Evolutionary conservation across 2,329 filamentous ascomycete species (phyloP).

Genomic region (Paraphoma chrysanthemicola): DNA sequence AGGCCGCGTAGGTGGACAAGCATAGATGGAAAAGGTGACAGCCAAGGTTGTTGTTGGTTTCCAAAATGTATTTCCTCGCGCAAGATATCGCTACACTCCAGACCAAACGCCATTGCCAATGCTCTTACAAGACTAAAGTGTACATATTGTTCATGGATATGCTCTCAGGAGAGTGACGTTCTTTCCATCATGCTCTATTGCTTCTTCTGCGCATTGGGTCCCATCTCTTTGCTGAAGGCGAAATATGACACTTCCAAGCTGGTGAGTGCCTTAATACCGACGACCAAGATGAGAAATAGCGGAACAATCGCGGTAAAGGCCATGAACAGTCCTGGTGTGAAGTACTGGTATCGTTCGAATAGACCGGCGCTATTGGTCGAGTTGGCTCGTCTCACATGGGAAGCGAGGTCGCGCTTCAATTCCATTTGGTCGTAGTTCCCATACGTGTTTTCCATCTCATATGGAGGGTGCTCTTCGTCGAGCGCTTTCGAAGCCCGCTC

Average conservation of each 20-base stretch:
- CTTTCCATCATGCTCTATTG: conserved; percentile 52
- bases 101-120: conserved; percentile 5
- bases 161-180: neutral
- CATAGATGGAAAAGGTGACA: neutral
- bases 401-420: conserved; percentile 69
- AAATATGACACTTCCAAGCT: conserved; percentile 91
- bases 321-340: conserved; percentile 93
- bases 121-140: conserved; percentile 5
- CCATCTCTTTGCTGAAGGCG: conserved; percentile 96
- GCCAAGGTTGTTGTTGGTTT: neutral
- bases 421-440: conserved; percentile 71
- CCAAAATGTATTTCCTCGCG: neutral
- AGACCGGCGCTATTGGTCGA: conserved; percentile 52
- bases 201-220: conserved; percentile 86
- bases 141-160: neutral
- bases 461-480: conserved; percentile 47
- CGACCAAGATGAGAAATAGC: conserved; percentile 77
- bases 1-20: conserved; percentile 1
- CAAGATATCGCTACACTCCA: conserved; percentile 3
- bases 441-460: conserved; percentile 71
- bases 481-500: conserved; percentile 31
- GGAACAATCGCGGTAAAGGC: conserved; percentile 74
- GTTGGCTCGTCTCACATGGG: conserved; percentile 35
- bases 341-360: conserved; percentile 94
- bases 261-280: conserved; percentile 76